Conservation (phyloP, 2,329 filamentous ascomycete genomes). For the Ophiostoma ulmi region DNA sequence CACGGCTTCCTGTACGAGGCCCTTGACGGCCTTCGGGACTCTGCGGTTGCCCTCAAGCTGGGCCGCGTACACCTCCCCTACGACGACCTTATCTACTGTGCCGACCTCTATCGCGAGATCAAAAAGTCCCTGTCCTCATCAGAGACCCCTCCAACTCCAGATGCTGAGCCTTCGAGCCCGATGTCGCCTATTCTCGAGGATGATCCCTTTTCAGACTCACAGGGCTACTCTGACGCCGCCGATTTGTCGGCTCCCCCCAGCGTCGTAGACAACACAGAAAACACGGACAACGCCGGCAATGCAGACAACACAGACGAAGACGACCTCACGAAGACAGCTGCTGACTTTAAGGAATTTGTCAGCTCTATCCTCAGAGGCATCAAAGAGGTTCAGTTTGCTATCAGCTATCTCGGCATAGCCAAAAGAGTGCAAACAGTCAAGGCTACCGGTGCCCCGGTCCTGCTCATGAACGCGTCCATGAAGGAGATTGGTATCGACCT, state of each 20-base stretch:
- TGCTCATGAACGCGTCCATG: slow-evolving; percentile 76
- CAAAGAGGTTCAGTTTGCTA: slow-evolving; percentile 91
- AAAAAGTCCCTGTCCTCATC: slow-evolving; percentile 36
- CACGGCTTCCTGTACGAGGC: slow-evolving; percentile 86
- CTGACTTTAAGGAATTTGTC: slow-evolving; percentile 87
- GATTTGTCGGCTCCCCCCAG: background rate
- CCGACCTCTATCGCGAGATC: slow-evolving; percentile 50
- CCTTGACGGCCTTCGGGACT: slow-evolving; percentile 80
- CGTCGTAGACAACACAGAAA: background rate
- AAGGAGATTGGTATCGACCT: slow-evolving; percentile 95
- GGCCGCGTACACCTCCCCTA: slow-evolving; percentile 86
- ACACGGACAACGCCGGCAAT: background rate
- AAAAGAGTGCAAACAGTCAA: slow-evolving; percentile 68
- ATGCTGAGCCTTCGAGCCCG: slow-evolving; percentile 25
- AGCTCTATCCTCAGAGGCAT: slow-evolving; percentile 86
- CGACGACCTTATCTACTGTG: slow-evolving; percentile 70
- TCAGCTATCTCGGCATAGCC: slow-evolving; percentile 83
- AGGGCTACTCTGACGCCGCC: background rate
- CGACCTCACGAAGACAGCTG: slow-evolving; percentile 72
- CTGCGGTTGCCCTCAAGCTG: slow-evolving; percentile 83
- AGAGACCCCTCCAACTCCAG: slow-evolving; percentile 31
- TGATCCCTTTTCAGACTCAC: background rate
- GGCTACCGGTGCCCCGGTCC: slow-evolving; percentile 63
- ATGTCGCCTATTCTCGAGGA: slow-evolving; percentile 20
- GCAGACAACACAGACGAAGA: slow-evolving; percentile 40